Evolutionary conservation across 345 rosid genomes (phyloP).

Genomic region (Syzygium aromaticum): DNA sequence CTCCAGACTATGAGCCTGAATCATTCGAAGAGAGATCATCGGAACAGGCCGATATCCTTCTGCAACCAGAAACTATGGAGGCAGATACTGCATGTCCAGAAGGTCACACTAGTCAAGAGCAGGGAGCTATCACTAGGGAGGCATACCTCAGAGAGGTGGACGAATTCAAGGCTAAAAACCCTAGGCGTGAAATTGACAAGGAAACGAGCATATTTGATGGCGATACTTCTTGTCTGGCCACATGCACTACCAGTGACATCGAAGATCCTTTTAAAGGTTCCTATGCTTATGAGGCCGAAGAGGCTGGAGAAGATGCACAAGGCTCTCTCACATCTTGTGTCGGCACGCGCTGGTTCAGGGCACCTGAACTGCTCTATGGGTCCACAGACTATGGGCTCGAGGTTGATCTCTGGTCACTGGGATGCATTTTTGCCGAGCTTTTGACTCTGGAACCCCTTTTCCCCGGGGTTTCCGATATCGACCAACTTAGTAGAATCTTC

Average conservation of each 20-base stretch:
- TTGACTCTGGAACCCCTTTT: slow-evolving; percentile 72
- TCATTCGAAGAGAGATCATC: slow-evolving; percentile 10
- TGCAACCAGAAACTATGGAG: slow-evolving; percentile 20
- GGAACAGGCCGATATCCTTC: slow-evolving; percentile 19
- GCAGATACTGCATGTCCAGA: slow-evolving; percentile 17
- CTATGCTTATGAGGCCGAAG: slow-evolving; percentile 52
- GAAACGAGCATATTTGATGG: slow-evolving; percentile 60
- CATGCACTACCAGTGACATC: slow-evolving; percentile 62
- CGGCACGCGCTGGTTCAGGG: slow-evolving; percentile 97
- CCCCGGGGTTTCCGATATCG: slow-evolving; percentile 84
- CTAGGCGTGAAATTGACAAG: slow-evolving; percentile 42
- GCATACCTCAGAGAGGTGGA: slow-evolving; percentile 42
- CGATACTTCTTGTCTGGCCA: slow-evolving; percentile 78
- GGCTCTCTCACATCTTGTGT: slow-evolving; percentile 81
- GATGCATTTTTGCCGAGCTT: slow-evolving; percentile 85
- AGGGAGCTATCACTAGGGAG: slow-evolving; percentile 24
- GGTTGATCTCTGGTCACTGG: slow-evolving; percentile 84
- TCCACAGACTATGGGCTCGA: slow-evolving; percentile 73
- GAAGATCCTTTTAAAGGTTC: slow-evolving; percentile 57
- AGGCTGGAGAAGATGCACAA: slow-evolving; percentile 23
- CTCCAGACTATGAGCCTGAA: slow-evolving; percentile 26
- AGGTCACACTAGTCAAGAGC: slow-evolving; percentile 19
- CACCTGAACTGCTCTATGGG: slow-evolving; percentile 90
- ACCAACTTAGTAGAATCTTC: slow-evolving; percentile 69
- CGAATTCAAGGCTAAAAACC: slow-evolving; percentile 43